Conservation (phyloP, 2,329 filamentous ascomycete genomes). For the Dactylellina leptospora region DNA sequence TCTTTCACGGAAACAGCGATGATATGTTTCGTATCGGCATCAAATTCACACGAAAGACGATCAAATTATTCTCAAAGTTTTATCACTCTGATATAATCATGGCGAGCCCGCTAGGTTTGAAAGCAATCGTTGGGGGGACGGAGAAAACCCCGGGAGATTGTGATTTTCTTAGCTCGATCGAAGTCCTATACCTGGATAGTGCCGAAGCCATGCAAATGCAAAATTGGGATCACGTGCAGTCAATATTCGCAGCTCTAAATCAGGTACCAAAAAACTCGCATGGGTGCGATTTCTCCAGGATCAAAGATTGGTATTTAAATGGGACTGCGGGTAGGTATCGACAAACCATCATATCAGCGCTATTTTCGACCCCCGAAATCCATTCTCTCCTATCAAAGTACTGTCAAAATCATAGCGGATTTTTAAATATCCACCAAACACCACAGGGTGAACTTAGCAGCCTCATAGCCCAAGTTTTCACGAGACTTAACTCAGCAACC, state of each 20-base stretch:
- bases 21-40: conserved; percentile 96
- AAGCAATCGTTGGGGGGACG: conserved; percentile 84
- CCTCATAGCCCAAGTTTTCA: conserved; percentile 85
- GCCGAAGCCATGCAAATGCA: conserved; percentile 95
- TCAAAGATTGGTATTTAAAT: conserved; percentile 92
- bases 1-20: conserved; percentile 95
- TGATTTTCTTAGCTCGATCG: conserved; percentile 93
- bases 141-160: conserved; percentile 73
- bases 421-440: conserved; percentile 73
- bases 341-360: conserved; percentile 82
- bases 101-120: conserved; percentile 86
- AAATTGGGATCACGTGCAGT: conserved; percentile 96
- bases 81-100: conserved; percentile 96
- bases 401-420: conserved; percentile 83
- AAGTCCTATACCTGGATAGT: conserved; percentile 89
- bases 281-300: conserved; percentile 90
- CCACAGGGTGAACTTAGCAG: conserved; percentile 72
- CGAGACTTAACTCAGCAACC: conserved; percentile 77
- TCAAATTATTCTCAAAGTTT: conserved; percentile 94
- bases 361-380: conserved; percentile 88
- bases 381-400: conserved; percentile 78
- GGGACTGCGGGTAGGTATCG: conserved; percentile 80
- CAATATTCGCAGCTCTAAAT: conserved; percentile 91
- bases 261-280: conserved; percentile 87
- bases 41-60: conserved; percentile 94